Evolutionary conservation across 441 rosid genomes (phyloP), one percentile per base, ranked within the genome.

Genomic region (Erodium chrysanthum): DNA sequence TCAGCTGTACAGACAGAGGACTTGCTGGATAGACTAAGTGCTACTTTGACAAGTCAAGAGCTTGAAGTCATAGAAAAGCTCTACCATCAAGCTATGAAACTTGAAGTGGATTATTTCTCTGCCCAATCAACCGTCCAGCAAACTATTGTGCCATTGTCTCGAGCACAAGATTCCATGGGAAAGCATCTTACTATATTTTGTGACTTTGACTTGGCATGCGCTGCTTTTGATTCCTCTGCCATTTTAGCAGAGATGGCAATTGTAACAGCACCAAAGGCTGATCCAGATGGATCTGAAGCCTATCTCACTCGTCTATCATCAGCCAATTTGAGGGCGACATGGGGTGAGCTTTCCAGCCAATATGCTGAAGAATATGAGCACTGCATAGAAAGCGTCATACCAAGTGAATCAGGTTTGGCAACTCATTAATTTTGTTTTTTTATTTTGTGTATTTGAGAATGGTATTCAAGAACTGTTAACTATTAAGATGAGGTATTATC

Each of bases 181-280:
- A 85, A 83, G 68, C 83, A 73, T 48, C 79, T 88, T 44, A 66
- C 84, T 79, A 80, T 92, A 81, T 95, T 92, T 77, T 85, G 92
- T 73, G 97, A 92, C 80, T 95, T 95, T 81, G 99, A 95, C 82
- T 84, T 92, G 82, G 87, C 97, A 33, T 92, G 99, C 84, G 72
- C 98, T 0, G 86, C 82, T 70, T 86, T 92, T 79, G 98, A 95
- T 84, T 95, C 99, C 25, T 87, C 97, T 72, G 97, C 97, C 74
- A 86, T 95, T 75, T 82, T 92, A 84, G 99, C 98, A 2, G 95
- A 92, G 84, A 88, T 95, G 64, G 98, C 99, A 74, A 88, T 95
- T 33, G 78, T 90, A 37, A 92, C 90, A 46, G 98, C 97, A 42
- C 92, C 96, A 62, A 91, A 83, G 72, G 84, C 84, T 74, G 95